Conservation (phyloP, 208 protist genomes). For the Leishmania tropica region DNA sequence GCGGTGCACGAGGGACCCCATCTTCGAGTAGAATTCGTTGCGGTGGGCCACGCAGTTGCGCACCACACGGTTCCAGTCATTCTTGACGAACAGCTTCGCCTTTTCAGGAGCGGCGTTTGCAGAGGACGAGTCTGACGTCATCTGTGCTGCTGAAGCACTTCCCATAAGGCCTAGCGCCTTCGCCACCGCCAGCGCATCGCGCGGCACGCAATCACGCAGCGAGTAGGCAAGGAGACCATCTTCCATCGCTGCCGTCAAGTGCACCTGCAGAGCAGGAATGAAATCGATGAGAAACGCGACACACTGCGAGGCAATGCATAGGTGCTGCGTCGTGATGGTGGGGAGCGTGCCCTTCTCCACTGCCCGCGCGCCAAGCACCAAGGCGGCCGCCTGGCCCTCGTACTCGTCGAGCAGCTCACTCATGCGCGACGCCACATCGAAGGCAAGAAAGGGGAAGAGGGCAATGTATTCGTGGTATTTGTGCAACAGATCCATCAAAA, state of each 20-base stretch:
- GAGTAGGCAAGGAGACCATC: neutral
- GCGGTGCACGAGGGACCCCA: conserved; percentile 56
- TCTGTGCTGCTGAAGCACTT: neutral
- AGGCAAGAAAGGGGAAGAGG: conserved; percentile 82
- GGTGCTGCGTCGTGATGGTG: conserved; percentile 81
- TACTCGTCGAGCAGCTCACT: conserved; percentile 86
- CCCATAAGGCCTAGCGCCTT: conserved; percentile 24
- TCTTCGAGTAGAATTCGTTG: conserved; percentile 75
- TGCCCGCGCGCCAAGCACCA: conserved; percentile 85
- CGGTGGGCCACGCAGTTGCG: conserved; percentile 61
- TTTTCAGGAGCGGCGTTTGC: conserved; percentile 1
- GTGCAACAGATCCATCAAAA: conserved; percentile 75
- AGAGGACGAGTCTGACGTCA: neutral
- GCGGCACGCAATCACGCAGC: neutral
- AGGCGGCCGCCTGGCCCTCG: conserved; percentile 58
- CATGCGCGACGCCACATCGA: conserved; percentile 74
- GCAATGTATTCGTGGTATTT: conserved; percentile 78
- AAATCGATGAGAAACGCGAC: conserved; percentile 72
- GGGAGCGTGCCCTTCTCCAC: conserved; percentile 77
- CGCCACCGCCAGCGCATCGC: conserved; percentile 25
- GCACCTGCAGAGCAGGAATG: conserved; percentile 57
- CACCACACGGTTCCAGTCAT: conserved; percentile 57
- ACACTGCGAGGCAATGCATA: conserved; percentile 88
- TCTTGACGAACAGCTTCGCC: conserved; percentile 48
- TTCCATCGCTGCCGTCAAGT: conserved; percentile 17